Percentiles rank a stretch among this genome's conserved stretches.
Conservation (phyloP, 495 filamentous ascomycete genomes). For the Tuber calosporum region DNA sequence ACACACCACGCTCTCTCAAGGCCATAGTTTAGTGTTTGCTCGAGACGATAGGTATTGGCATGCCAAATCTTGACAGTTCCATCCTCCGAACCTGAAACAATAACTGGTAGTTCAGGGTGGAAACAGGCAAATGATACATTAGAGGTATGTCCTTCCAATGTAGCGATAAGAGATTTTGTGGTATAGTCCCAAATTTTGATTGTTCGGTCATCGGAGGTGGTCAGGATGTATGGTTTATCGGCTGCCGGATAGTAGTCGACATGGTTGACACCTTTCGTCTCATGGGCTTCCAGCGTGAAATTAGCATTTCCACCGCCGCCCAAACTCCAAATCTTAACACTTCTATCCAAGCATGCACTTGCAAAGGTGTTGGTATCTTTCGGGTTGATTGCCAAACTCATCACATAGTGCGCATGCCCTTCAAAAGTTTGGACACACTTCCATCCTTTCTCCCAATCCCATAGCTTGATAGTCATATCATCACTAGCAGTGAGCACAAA, state of each 20-base stretch:
- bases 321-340: constrained; percentile 97
- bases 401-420: constrained; percentile 96
- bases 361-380: constrained; percentile 99
- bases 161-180: constrained; percentile 92
- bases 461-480: constrained; percentile 99
- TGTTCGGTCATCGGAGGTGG: constrained; percentile 88
- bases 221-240: constrained; percentile 94
- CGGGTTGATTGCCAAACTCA: constrained; percentile 99
- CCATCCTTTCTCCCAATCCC: constrained; percentile 99
- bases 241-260: constrained; percentile 96
- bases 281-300: constrained; percentile 93
- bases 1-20: constrained; percentile 97
- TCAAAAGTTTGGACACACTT: constrained; percentile 98
- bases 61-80: constrained; percentile 99
- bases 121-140: constrained; percentile 99
- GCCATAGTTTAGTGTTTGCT: constrained; percentile 92
- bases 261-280: constrained; percentile 89
- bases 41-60: constrained; percentile 88
- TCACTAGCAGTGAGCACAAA: constrained; percentile 95
- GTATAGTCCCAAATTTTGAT: constrained; percentile 99
- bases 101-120: constrained; percentile 92
- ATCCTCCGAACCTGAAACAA: constrained; percentile 98
- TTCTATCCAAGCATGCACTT: constrained; percentile 89
- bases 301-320: constrained; percentile 78
- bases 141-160: constrained; percentile 91